Conservation (phyloP, 2,329 filamentous ascomycete species). For the Calonectria pseudoturangicola region DNA sequence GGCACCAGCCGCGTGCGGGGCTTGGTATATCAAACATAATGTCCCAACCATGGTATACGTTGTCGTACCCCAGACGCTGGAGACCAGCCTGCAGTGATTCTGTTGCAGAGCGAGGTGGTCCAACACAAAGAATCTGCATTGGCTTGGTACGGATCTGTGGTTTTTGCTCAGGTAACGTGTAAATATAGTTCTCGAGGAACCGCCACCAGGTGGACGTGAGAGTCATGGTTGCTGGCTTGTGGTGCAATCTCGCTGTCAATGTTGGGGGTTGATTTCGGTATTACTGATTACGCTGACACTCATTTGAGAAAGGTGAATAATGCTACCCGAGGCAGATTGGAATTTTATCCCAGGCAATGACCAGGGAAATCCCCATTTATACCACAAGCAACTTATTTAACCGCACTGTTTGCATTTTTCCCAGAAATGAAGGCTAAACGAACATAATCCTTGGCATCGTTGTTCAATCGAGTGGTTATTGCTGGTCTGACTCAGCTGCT, state of each 20-base stretch:
- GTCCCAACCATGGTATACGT: slow-evolving; percentile 47
- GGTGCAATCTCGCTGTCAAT: neutral
- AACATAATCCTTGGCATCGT: neutral
- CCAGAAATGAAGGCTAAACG: too few species aligned
- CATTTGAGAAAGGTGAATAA: too few species aligned
- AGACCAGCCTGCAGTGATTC: slow-evolving; percentile 46
- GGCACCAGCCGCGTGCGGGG: slow-evolving; percentile 44
- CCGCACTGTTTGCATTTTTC: neutral
- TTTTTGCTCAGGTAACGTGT: neutral
- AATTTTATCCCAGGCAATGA: neutral
- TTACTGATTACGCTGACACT: too few species aligned
- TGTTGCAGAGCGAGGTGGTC: slow-evolving; percentile 40
- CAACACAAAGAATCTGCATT: slow-evolving; percentile 5
- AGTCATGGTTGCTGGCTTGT: neutral
- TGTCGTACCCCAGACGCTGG: slow-evolving; percentile 39
- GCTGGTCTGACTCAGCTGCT: neutral
- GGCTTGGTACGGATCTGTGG: slow-evolving; percentile 2
- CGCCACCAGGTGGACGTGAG: slow-evolving; percentile 11
- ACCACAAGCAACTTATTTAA: too few species aligned
- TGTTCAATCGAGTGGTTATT: neutral
- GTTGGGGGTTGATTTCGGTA: too few species aligned
- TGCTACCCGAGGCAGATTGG: neutral
- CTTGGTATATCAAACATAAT: neutral
- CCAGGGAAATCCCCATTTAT: neutral
- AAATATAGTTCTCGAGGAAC: slow-evolving; percentile 11